Percentiles rank a stretch among this genome's conserved stretches.
Conservation (phyloP, 768 basidiomycete species). For the Crucibulum laeve region DNA sequence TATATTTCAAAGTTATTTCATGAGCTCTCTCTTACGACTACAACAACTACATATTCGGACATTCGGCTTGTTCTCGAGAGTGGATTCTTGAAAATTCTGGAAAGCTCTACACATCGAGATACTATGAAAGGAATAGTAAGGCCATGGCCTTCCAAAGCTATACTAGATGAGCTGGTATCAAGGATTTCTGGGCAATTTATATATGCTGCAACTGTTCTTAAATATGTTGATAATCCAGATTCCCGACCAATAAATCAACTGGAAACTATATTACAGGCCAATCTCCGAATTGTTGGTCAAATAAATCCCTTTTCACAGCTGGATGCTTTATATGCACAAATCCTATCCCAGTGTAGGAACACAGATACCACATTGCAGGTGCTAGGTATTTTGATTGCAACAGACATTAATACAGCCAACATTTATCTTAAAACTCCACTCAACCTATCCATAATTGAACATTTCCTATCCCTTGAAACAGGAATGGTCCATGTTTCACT, state of each 20-base stretch:
- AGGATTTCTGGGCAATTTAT: conserved; percentile 20
- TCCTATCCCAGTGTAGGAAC: conserved; percentile 1
- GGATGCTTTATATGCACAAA: conserved; percentile 8
- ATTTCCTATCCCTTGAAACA: conserved; percentile 1
- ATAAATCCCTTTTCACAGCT: conserved; percentile 8
- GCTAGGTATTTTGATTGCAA: background rate
- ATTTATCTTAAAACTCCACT: conserved; percentile 1
- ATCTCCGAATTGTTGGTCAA: background rate
- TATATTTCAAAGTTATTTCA: background rate
- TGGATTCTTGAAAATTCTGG: background rate
- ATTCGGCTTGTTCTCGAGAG: background rate
- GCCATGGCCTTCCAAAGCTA: conserved; percentile 14
- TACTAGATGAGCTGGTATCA: conserved; percentile 11
- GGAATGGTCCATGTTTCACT: conserved; percentile 4
- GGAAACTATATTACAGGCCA: conserved; percentile 8
- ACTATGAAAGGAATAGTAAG: background rate
- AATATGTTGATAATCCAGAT: conserved; percentile 13
- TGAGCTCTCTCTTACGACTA: background rate
- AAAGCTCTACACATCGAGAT: background rate
- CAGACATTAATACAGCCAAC: background rate
- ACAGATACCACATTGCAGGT: background rate
- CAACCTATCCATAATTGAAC: conserved; percentile 2
- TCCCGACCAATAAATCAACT: conserved; percentile 9
- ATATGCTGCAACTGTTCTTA: conserved; percentile 20
- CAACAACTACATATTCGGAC: background rate